Evolutionary conservation across 371 early-diverging fungal species (phyloP).

Genomic region (Ordospora pajunii): DNA sequence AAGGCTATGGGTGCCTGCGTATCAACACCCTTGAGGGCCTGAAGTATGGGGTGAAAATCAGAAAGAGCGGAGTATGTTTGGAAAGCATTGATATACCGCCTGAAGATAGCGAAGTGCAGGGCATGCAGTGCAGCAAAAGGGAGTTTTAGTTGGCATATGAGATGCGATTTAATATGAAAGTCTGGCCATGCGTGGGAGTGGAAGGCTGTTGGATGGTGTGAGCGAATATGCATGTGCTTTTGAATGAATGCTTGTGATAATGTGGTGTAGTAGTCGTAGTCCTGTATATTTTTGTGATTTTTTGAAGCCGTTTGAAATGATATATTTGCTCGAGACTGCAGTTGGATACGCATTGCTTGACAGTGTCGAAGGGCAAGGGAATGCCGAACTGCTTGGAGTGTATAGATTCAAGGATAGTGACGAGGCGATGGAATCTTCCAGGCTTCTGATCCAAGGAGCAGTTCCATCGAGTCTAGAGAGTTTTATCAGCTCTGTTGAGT

Average conservation of each 20-base stretch:
- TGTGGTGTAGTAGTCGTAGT: neutral
- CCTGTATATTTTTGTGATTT: neutral
- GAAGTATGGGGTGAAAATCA: conserved; percentile 25
- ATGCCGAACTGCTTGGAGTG: conserved; percentile 68
- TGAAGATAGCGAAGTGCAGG: neutral
- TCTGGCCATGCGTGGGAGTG: too few species aligned
- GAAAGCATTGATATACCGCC: conserved; percentile 34
- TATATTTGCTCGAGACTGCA: conserved; percentile 69
- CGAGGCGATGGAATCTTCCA: conserved; percentile 80
- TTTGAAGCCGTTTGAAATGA: conserved; percentile 28
- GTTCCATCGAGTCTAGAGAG: conserved; percentile 77
- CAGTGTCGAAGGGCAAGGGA: conserved; percentile 68
- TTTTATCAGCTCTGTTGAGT: conserved; percentile 75
- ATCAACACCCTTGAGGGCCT: neutral
- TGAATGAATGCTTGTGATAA: neutral
- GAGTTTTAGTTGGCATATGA: too few species aligned
- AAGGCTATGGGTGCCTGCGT: neutral
- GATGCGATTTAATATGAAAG: too few species aligned
- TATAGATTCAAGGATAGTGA: conserved; percentile 87
- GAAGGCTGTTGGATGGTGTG: too few species aligned
- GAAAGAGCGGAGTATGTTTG: neutral
- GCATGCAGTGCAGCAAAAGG: neutral
- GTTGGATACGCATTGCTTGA: conserved; percentile 78
- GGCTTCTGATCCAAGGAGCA: conserved; percentile 83
- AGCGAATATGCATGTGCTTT: too few species aligned